Evolutionary conservation across 768 basidiomycete species (phyloP).

Genomic region (Lactarius sanguifluus): DNA sequence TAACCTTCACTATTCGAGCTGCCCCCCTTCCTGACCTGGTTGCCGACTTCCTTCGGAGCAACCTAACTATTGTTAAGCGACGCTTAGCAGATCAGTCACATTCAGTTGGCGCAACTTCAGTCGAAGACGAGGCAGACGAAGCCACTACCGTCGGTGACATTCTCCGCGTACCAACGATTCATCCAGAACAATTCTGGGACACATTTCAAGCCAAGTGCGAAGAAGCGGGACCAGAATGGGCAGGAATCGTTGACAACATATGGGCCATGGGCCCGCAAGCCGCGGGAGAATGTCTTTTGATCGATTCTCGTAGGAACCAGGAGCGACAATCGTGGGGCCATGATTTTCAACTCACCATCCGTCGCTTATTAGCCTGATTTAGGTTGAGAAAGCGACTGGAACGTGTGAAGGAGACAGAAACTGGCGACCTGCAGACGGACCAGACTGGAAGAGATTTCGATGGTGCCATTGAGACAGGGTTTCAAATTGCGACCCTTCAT

Average conservation of each 20-base stretch:
- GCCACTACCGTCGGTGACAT: conserved; percentile 57
- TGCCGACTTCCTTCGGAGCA: conserved; percentile 74
- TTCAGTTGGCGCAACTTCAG: conserved; percentile 37
- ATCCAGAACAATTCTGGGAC: conserved; percentile 79
- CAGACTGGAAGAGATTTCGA: conserved; percentile 59
- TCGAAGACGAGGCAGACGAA: conserved; percentile 42
- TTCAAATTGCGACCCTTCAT: conserved; percentile 92
- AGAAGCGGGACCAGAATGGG: conserved; percentile 79
- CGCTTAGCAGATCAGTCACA: conserved; percentile 46
- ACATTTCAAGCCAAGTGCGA: conserved; percentile 61
- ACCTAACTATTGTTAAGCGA: conserved; percentile 60
- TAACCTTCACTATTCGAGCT: conserved; percentile 84
- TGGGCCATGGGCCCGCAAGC: conserved; percentile 93
- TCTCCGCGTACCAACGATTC: conserved; percentile 60
- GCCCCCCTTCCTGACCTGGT: conserved; percentile 71
- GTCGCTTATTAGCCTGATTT: conserved; percentile 22
- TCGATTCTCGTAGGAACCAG: conserved; percentile 62
- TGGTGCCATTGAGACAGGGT: conserved; percentile 85
- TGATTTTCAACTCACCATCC: conserved; percentile 18
- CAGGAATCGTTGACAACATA: conserved; percentile 60
- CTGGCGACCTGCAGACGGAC: conserved; percentile 29
- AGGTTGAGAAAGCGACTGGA: conserved; percentile 56
- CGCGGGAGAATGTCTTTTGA: conserved; percentile 81
- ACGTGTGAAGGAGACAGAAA: conserved; percentile 38
- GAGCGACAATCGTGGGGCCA: conserved; percentile 55